Conservation (phyloP, 192 early-diverging fungal species). For the Phlyctochytrium bullatum region DNA sequence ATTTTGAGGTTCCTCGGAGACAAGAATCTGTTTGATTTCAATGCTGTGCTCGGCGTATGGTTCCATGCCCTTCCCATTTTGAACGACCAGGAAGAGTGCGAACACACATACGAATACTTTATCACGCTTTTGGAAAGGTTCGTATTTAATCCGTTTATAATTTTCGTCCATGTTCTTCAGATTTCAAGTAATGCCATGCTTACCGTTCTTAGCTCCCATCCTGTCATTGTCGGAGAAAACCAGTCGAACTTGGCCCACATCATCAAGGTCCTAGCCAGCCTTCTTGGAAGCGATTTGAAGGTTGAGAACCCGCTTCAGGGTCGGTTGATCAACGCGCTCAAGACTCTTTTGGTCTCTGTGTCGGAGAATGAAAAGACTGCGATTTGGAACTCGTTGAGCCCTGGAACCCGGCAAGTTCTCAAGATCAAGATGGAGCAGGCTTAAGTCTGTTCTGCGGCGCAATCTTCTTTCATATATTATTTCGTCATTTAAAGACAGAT, state of each 20-base stretch:
- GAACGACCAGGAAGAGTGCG: conserved; percentile 86
- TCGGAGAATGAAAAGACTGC: background rate
- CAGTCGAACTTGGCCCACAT: background rate
- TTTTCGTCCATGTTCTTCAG: too few species aligned
- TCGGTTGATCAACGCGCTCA: background rate
- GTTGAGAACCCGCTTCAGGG: background rate
- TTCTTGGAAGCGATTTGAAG: background rate
- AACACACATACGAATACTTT: conserved; percentile 59
- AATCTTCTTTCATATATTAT: too few species aligned
- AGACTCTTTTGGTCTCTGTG: background rate
- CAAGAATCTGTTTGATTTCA: conserved; percentile 10
- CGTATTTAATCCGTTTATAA: too few species aligned
- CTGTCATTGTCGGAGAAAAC: background rate
- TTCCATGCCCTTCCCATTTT: conserved; percentile 72
- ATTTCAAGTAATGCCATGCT: background rate
- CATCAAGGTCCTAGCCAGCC: background rate
- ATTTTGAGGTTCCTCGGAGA: conserved; percentile 42
- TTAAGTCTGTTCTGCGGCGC: too few species aligned
- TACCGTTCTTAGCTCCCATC: background rate
- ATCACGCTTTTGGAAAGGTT: background rate
- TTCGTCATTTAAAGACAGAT: too few species aligned
- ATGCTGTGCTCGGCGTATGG: conserved; percentile 60
- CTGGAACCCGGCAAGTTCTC: background rate
- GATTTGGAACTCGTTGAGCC: background rate
- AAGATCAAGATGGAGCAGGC: too few species aligned